phyloP scores from a whole-genome alignment of 371 early-diverging fungal genomes.

The Circinella umbellata region DNA sequence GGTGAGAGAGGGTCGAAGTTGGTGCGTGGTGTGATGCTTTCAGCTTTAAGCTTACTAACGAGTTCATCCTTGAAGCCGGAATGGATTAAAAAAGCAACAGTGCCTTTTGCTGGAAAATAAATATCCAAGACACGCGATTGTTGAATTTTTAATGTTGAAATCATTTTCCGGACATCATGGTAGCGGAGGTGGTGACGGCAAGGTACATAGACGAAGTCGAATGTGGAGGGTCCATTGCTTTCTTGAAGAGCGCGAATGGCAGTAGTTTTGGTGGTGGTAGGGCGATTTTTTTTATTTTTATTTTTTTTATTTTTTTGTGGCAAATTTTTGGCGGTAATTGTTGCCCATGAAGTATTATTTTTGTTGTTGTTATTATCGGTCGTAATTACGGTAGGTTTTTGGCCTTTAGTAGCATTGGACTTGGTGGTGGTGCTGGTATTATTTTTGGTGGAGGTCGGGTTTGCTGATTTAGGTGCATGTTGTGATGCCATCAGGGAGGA shows the following conservation, averaged over 20 bases:
- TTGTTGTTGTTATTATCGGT: no score
- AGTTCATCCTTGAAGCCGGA: background rate
- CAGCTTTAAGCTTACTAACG: background rate
- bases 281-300: no score
- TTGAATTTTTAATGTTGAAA: background rate
- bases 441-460: no score
- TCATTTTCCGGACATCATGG: no score
- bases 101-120: background rate
- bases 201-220: background rate
- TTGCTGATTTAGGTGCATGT: no score
- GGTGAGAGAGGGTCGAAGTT: background rate
- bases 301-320: background rate
- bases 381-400: no score
- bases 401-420: no score
- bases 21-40: background rate
- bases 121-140: background rate
- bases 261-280: no score
- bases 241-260: no score
- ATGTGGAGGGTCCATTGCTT: no score
- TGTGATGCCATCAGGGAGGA: no score
- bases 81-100: background rate
- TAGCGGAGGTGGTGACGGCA: background rate
- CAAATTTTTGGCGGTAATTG: background rate
- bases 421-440: no score
- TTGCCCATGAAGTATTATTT: background rate